Evolutionary conservation across 192 early-diverging fungal species (phyloP), one percentile per base, ranked within the genome.

Genomic region (Geranomyces variabilis): DNA sequence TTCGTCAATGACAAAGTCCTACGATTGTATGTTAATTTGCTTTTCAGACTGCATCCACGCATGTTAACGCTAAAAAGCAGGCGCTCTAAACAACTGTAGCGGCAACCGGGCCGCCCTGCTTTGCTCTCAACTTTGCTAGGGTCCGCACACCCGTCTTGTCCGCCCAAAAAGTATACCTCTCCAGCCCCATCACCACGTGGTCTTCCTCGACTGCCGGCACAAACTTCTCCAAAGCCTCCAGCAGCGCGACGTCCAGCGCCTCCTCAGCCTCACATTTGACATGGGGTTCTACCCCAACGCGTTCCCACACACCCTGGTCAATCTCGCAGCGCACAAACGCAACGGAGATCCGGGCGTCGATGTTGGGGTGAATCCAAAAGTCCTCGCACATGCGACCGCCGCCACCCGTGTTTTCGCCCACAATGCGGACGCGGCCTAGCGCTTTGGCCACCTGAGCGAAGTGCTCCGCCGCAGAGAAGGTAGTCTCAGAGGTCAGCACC

Each of bases 371-470:
- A 6, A 60, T 26, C 17, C 30, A 19, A 29, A 60, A 60, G 6
- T 29, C 22, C 9, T 60, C 22, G 58, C 58, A 60, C 58, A 29
- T n/a, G 29, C 29, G 58, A 24, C 58, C 58, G 15, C 58, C 58
- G 24, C 58, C 58, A 33, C 58, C 58, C 5, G 58, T 60, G 58
- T 60, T 60, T 33, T 60, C 58, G 6, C 58, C 58, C 3, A 60
- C 30, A 17, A 60, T 29, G 28, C 15, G 15, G 1, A 33, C 58
- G 17, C 58, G 58, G 24, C 58, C 58, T 3, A 60, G 17, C 10
- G 58, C 58, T 29, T 60, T n/a, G 26, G 58, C 58, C 17, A 29
- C 29, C 3, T 29, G 22, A n/a, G 58, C 19, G 58, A 60, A 60
- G 6, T 60, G 19, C 31, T 60, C 58, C 5, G 10, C 58, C 4